A percentile compares a stretch with the other conserved stretches of the same genome.
Conservation (phyloP, 2,329 filamentous ascomycete genomes). For the Botrytis galanthina region DNA sequence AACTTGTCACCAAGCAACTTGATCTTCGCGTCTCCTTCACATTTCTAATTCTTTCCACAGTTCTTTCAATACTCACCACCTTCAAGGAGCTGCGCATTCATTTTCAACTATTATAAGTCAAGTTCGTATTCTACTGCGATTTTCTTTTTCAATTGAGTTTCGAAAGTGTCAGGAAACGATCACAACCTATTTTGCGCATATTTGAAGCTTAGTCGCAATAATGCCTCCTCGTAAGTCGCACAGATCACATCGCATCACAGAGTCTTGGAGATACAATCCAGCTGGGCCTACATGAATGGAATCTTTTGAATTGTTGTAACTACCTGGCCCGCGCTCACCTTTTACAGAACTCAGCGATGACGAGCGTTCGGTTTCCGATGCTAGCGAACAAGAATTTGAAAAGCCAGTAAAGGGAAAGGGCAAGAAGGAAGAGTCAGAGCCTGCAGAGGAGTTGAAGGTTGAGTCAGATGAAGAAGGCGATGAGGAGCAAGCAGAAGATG, state of each 20-base stretch:
- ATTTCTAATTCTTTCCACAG: not conserved
- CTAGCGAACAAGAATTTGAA: slow-evolving; percentile 31
- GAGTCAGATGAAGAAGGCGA: slow-evolving; percentile 38
- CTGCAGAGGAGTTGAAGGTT: slow-evolving; percentile 29
- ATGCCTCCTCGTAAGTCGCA: slow-evolving; percentile 39
- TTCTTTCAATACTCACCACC: not conserved
- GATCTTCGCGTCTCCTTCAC: not conserved
- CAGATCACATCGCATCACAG: not conserved
- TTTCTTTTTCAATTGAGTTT: not conserved
- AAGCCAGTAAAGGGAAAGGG: slow-evolving; percentile 11
- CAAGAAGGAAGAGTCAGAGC: slow-evolving; percentile 30
- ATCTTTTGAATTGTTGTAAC: slow-evolving; percentile 18
- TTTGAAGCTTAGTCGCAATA: slow-evolving; percentile 6
- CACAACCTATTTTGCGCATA: not conserved
- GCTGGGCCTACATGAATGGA: not conserved
- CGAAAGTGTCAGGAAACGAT: not conserved
- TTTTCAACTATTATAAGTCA: not conserved
- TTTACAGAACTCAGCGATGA: slow-evolving; percentile 35
- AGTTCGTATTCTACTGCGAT: not conserved
- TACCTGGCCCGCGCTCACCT: slow-evolving; percentile 27
- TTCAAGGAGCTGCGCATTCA: not conserved
- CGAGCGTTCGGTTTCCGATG: slow-evolving; percentile 39
- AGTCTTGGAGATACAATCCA: not conserved
- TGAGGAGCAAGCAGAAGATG: slow-evolving; percentile 43
- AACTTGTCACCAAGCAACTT: not conserved